A percentile compares a stretch with the other conserved stretches of the same genome.
Evolutionary conservation across 208 protist genomes (phyloP).

Genomic region (Trypanosoma platydactyli): DNA sequence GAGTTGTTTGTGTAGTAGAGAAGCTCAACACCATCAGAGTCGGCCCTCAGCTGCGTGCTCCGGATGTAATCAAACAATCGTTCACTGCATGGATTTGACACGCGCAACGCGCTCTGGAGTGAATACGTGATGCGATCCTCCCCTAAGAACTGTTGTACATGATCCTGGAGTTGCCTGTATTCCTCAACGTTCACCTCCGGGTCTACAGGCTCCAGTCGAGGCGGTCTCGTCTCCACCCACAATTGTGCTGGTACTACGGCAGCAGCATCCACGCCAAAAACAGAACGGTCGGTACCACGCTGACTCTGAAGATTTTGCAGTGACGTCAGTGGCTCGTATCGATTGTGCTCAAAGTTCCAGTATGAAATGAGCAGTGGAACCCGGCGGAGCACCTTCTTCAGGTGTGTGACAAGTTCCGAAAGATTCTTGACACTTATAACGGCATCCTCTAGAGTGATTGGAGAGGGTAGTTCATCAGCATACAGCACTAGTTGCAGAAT

Average conservation of each 20-base stretch:
- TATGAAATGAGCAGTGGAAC: slow-evolving; percentile 47
- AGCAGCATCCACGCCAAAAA: slow-evolving; percentile 5
- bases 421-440: slow-evolving; percentile 8
- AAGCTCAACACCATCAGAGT: slow-evolving; percentile 48
- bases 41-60: neutral
- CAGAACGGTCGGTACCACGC: slow-evolving; percentile 25
- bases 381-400: slow-evolving; percentile 20
- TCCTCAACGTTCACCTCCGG: slow-evolving; percentile 33
- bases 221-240: slow-evolving; percentile 57
- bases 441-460: slow-evolving; percentile 9
- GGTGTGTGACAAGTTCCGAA: slow-evolving; percentile 3
- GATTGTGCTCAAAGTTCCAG: slow-evolving; percentile 42
- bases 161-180: slow-evolving; percentile 41
- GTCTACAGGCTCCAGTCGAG: slow-evolving; percentile 57
- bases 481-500: slow-evolving; percentile 17
- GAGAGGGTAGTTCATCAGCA: slow-evolving; percentile 9
- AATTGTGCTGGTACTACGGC: slow-evolving; percentile 33
- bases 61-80: slow-evolving; percentile 40
- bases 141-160: slow-evolving; percentile 45
- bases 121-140: slow-evolving; percentile 45
- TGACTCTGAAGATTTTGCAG: slow-evolving; percentile 31
- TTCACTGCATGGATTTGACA: slow-evolving; percentile 39
- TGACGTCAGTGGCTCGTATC: slow-evolving; percentile 43
- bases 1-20: slow-evolving; percentile 83
- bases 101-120: slow-evolving; percentile 43